phyloP scores from a whole-genome alignment of 768 basidiomycete genomes.

The Lactarius quietus region DNA sequence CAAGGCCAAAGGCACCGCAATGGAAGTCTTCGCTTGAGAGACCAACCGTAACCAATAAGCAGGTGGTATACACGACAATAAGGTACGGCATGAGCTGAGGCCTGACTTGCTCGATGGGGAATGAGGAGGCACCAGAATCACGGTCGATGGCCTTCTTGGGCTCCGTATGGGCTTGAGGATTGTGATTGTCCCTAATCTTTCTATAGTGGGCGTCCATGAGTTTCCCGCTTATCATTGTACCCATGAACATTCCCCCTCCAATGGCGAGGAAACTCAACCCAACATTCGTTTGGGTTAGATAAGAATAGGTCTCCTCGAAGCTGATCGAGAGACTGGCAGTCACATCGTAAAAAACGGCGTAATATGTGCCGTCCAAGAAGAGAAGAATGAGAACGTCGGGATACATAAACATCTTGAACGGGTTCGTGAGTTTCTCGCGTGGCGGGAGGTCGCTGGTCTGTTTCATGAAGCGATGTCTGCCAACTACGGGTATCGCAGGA shows the following conservation, averaged over 20 bases:
- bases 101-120: slow-evolving; percentile 61
- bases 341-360: too few relatives aligned
- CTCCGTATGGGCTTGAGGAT: slow-evolving; percentile 14
- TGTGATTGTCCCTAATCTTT: too few relatives aligned
- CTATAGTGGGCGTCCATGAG: slow-evolving; percentile 61
- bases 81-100: too few relatives aligned
- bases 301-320: slow-evolving; percentile 55
- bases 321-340: too few relatives aligned
- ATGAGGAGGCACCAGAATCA: slow-evolving; percentile 35
- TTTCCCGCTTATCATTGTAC: slow-evolving; percentile 55
- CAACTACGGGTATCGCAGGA: slow-evolving; percentile 35
- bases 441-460: slow-evolving; percentile 23
- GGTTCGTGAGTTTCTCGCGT: too few relatives aligned
- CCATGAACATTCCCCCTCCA: slow-evolving; percentile 66
- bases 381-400: too few relatives aligned
- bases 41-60: slow-evolving; percentile 60
- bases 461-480: slow-evolving; percentile 19
- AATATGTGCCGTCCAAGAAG: too few relatives aligned
- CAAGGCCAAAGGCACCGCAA: too few relatives aligned
- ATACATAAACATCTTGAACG: too few relatives aligned
- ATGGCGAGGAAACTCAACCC: slow-evolving; percentile 77
- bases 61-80: slow-evolving; percentile 38
- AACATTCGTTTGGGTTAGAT: slow-evolving; percentile 56
- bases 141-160: slow-evolving; percentile 28
- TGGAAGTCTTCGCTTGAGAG: slow-evolving; percentile 41